Conservation (phyloP, 352 stramenopile species). For the Globisporangium apiculatum region DNA sequence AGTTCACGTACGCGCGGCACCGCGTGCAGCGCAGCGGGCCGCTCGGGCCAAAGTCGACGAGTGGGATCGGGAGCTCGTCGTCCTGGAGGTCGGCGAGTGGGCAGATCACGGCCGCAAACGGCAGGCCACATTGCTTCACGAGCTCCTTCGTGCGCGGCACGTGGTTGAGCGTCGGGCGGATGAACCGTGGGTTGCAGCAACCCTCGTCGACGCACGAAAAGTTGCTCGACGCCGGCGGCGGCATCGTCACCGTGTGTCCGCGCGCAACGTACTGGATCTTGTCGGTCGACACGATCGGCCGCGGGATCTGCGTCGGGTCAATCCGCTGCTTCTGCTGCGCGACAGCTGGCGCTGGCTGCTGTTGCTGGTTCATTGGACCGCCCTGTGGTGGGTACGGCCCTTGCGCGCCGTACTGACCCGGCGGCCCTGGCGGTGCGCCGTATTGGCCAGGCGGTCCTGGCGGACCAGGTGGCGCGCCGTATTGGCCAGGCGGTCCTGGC, state of each 20-base stretch:
- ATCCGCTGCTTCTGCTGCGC: constrained; percentile 72
- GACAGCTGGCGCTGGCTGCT: constrained; percentile 26
- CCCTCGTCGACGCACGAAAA: constrained; percentile 83
- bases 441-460: constrained; percentile 1
- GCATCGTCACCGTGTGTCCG: constrained; percentile 80
- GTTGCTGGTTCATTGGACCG: constrained; percentile 15
- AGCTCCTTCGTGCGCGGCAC: constrained; percentile 70
- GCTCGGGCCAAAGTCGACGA: constrained; percentile 81
- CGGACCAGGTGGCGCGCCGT: background rate
- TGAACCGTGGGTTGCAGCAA: constrained; percentile 86
- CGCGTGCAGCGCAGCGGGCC: constrained; percentile 80
- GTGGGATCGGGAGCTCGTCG: constrained; percentile 72
- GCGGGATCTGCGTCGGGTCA: constrained; percentile 84
- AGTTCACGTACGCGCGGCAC: constrained; percentile 85
- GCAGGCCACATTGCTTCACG: constrained; percentile 68
- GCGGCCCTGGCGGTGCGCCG: background rate
- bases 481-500: background rate
- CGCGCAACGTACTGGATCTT: constrained; percentile 69
- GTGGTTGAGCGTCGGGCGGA: constrained; percentile 83
- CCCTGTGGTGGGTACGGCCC: constrained; percentile 7
- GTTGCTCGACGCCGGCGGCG: constrained; percentile 63
- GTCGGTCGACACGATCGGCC: constrained; percentile 59
- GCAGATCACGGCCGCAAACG: constrained; percentile 75
- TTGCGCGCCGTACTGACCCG: constrained; percentile 10
- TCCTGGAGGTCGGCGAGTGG: constrained; percentile 76